Base-by-base conservation (phyloP, 208 protist genomes). In the Trypanosoma theileri region DNA sequence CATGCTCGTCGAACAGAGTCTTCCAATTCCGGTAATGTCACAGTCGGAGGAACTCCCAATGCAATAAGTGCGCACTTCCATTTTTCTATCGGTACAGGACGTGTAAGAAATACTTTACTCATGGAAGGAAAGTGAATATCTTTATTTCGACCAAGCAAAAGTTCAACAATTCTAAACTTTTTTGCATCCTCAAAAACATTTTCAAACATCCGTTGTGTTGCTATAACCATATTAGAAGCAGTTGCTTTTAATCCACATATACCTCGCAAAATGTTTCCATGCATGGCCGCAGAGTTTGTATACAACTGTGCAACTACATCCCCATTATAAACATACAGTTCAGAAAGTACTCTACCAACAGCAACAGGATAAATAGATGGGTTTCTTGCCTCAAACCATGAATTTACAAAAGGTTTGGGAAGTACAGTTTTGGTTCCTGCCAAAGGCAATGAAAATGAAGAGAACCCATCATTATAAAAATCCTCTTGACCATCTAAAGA, bases 271-370 rank as follows among this genome's bases (percentile, higher is more conserved):
- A 96, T 81, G 66, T 88, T 89, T 53, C 85, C 85, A 69, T 98
- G 92, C 91, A 98, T 96, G 0, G 95, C 95, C 10, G 84, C 84
- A 11, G 95, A 97, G 64, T 87, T 96, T n/a, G 93, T 97, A 75
- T 97, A 98, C 19, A 98, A 61, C 69, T 82, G 82, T 3, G 91
- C 88, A 28, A 94, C 89, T 51, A 89, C 88, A 73, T 98, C 95
- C 21, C 95, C 95, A 69, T 92, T 95, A 59, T 85, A 64, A 6
- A 96, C 84, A 55, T 88, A 93, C 3, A 96, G 66, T 67, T 86
- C 84, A 16, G 86, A 83, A 3, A 95, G 54, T 3, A 79, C 71
- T 12, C 83, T 76, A 8, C 82, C 79, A 41, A 97, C 59, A 4
- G 61, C 61, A 9, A 84, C 71, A 21, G 91, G 85, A 19, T 85